Evolutionary conservation across 2,329 filamentous ascomycete species (phyloP).

Genomic region (Alternaria angustiovoidea): DNA sequence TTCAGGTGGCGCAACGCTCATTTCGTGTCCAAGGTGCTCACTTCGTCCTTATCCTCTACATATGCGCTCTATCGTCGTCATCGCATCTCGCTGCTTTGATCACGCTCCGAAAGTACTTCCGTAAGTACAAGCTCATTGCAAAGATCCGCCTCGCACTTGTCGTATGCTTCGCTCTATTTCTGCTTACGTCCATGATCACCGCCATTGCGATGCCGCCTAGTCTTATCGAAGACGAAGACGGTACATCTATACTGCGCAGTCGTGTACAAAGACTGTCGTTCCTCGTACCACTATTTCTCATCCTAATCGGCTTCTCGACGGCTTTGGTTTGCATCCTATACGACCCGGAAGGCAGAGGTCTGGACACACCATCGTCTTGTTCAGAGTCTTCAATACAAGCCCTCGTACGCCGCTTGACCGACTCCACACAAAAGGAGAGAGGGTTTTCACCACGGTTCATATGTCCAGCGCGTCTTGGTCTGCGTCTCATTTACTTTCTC

Average conservation of each 20-base stretch:
- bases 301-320: conserved; percentile 40
- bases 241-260: conserved; percentile 15
- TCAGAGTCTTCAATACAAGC: conserved; percentile 6
- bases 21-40: conserved; percentile 40
- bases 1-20: conserved; percentile 34
- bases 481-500: conserved; percentile 29
- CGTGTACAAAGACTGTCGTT: conserved; percentile 32
- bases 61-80: conserved; percentile 41
- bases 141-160: conserved; percentile 39
- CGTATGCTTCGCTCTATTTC: conserved; percentile 37
- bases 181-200: conserved; percentile 39
- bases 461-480: conserved; percentile 21
- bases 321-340: conserved; percentile 40
- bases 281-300: conserved; percentile 36
- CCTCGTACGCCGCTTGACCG: conserved; percentile 14
- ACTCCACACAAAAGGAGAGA: conserved; percentile 7
- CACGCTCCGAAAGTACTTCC: conserved; percentile 43
- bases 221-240: conserved; percentile 3
- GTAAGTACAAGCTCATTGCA: conserved; percentile 39
- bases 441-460: not conserved
- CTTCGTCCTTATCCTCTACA: conserved; percentile 44
- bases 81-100: conserved; percentile 46
- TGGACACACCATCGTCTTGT: conserved; percentile 9
- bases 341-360: conserved; percentile 19
- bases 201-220: conserved; percentile 31